Conservation (phyloP, 306 rosid genomes). For the Citrullus amarus region DNA sequence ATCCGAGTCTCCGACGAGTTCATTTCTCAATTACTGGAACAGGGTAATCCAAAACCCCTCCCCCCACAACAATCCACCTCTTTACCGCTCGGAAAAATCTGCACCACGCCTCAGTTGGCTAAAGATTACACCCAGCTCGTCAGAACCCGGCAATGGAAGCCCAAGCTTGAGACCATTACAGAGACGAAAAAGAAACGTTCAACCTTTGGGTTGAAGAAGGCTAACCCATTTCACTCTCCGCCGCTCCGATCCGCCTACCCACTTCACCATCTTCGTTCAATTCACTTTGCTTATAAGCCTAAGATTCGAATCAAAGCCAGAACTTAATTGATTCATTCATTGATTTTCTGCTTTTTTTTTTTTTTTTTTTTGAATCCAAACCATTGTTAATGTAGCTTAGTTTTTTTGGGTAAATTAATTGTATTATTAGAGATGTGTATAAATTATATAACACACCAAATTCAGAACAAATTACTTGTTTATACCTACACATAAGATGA, state of each 20-base stretch:
- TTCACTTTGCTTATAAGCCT: neutral
- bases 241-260: neutral
- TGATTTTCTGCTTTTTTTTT: neutral
- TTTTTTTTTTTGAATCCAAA: no score
- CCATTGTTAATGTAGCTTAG: neutral
- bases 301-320: neutral
- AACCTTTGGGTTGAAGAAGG: slow-evolving; percentile 20
- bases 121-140: slow-evolving; percentile 28
- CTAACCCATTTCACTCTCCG: neutral
- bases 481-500: neutral
- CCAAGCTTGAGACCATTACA: slow-evolving; percentile 24
- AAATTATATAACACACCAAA: neutral
- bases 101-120: slow-evolving; percentile 25
- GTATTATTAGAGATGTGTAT: neutral
- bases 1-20: slow-evolving; percentile 35
- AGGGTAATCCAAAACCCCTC: neutral
- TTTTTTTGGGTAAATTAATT: neutral
- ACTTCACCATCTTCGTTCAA: no score
- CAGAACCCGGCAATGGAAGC: slow-evolving; percentile 24
- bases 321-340: neutral
- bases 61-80: neutral
- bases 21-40: slow-evolving; percentile 22
- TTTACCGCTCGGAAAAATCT: neutral
- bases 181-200: slow-evolving; percentile 8
- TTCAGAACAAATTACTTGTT: neutral